Evolutionary conservation across 2,329 filamentous ascomycete genomes (phyloP), one percentile per base, ranked within the genome.

Genomic region (Seiridium cupressi): DNA sequence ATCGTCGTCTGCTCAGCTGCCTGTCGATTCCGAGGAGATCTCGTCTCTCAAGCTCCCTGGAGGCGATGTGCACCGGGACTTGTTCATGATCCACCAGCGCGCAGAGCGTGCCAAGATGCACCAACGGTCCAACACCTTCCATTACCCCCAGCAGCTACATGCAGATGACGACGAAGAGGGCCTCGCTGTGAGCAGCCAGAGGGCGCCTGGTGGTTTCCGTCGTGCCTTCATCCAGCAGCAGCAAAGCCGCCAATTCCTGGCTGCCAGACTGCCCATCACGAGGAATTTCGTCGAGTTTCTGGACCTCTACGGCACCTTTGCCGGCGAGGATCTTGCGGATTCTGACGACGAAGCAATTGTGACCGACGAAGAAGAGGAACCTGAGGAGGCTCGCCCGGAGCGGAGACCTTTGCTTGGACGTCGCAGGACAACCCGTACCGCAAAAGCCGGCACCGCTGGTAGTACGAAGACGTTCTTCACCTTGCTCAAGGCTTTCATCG

Each of bases 381-480:
- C 18, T n/a, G 78, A 81, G 55, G 73, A 75, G 18, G 71, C 72
- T 7, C 72, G 72, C 32, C 72, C 71, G 13, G 89, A 91, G 72
- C 79, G 76, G 38, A 78, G 86, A 44, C 88, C 89, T 2, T 78
- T 92, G 13, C 77, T 89, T n/a, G 77, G 78, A 5, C 78, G 82
- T 36, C 79, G 84, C 11, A 82, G 78, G 69, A 85, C 78, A 65
- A 81, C 84, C 1, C 75, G 81, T 31, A 68, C 55, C 66, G 70
- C 54, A 51, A 78, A 73, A 62, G 77, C 83, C 42, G 88, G 87
- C 26, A 87, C 90, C 67, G 88, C 90, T 2, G 83, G 84, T 57
- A 88, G 84, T n/a, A 75, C 83, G 44, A 90, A 91, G 76, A 88
- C 90, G 0, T 93, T 93, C 74, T 92, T 92, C 72, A 93, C 89